phyloP scores from a whole-genome alignment of 805 yeast species.

The Zygotorulaspora sp. region DNA sequence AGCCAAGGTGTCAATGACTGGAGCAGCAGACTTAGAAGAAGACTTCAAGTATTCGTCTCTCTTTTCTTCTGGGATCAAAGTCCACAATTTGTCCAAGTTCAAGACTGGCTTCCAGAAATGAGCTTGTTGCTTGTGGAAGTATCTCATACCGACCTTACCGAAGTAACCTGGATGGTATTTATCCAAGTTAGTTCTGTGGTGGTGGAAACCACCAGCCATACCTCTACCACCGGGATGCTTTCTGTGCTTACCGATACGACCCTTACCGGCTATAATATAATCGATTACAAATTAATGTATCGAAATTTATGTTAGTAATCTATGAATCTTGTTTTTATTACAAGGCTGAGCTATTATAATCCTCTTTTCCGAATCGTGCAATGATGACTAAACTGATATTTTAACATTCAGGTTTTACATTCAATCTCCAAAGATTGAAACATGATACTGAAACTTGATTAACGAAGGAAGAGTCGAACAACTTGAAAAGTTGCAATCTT shows the following conservation, averaged over 20 bases:
- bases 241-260: slow-evolving; percentile 99
- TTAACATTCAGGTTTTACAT: too few relatives aligned
- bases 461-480: background rate
- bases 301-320: slow-evolving; percentile 15
- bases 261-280: slow-evolving; percentile 85
- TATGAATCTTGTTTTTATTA: background rate
- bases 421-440: too few relatives aligned
- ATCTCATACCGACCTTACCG: slow-evolving; percentile 99
- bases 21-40: slow-evolving; percentile 85
- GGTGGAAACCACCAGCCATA: slow-evolving; percentile 99
- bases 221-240: slow-evolving; percentile 99
- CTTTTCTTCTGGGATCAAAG: slow-evolving; percentile 88
- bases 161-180: slow-evolving; percentile 99
- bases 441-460: background rate
- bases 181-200: slow-evolving; percentile 99
- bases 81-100: slow-evolving; percentile 98
- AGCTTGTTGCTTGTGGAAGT: slow-evolving; percentile 92
- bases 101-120: slow-evolving; percentile 98
- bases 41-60: slow-evolving; percentile 89
- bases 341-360: slow-evolving; percentile 4
- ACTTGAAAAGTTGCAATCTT: background rate
- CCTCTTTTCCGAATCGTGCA: slow-evolving; percentile 14
- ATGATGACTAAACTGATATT: too few relatives aligned
- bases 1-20: slow-evolving; percentile 98
- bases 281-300: slow-evolving; percentile 1